Percentiles rank a stretch among this genome's conserved stretches.
Conservation (phyloP, 768 basidiomycete genomes). For the Collybiopsis confluens region DNA sequence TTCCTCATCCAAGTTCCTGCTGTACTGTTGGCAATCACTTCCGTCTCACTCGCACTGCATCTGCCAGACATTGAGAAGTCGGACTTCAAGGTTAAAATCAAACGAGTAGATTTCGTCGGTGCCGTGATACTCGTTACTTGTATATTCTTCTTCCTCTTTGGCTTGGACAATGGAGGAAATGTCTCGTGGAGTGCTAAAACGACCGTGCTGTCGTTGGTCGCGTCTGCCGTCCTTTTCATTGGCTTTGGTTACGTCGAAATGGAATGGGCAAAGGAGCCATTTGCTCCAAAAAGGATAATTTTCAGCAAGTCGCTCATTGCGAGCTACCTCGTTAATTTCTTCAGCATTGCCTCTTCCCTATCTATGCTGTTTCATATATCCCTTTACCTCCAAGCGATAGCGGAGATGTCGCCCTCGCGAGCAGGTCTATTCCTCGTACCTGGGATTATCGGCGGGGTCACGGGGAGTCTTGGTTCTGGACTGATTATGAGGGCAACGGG, state of each 20-base stretch:
- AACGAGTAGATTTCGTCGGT: constrained; percentile 60
- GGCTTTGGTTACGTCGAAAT: constrained; percentile 45
- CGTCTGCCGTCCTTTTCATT: constrained; percentile 27
- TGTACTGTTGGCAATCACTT: constrained; percentile 45
- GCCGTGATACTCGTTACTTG: constrained; percentile 51
- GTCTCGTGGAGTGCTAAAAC: constrained; percentile 39
- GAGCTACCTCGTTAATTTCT: constrained; percentile 57
- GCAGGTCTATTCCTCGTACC: constrained; percentile 52
- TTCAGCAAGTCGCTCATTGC: constrained; percentile 45
- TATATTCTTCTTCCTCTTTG: constrained; percentile 54
- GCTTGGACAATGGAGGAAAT: constrained; percentile 51
- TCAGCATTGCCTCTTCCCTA: constrained; percentile 41
- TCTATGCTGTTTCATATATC: constrained; percentile 49
- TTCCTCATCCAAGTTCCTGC: constrained; percentile 61
- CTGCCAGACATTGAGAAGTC: constrained; percentile 39
- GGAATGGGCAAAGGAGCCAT: constrained; percentile 50
- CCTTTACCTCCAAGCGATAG: constrained; percentile 57
- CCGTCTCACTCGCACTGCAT: constrained; percentile 51
- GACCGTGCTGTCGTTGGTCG: constrained; percentile 32
- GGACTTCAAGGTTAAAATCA: constrained; percentile 47
- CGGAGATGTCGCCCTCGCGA: constrained; percentile 39
- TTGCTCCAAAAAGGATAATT: constrained; percentile 54
- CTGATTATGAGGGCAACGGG: constrained; percentile 56
- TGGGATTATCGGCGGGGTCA: constrained; percentile 38
- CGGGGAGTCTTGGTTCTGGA: constrained; percentile 49